Conservation (phyloP, 2,329 filamentous ascomycete genomes). For the Xylariomycetidae sp. region DNA sequence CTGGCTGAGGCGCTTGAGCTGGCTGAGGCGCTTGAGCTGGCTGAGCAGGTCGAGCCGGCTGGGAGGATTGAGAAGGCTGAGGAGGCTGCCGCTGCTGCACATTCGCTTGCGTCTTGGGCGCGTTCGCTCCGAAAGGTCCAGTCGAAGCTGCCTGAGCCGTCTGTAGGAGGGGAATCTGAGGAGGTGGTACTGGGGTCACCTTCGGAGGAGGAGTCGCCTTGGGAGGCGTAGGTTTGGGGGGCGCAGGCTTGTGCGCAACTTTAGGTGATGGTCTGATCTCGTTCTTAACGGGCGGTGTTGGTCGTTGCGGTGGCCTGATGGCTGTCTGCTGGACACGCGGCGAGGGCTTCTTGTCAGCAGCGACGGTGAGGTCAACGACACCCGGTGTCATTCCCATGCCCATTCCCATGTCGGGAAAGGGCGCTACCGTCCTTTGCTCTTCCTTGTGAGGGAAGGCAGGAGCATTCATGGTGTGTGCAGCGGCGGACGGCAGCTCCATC, state of each 20-base stretch:
- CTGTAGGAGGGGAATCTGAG: constrained; percentile 20
- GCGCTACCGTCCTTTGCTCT: constrained; percentile 41
- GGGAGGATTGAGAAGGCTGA: constrained; percentile 9
- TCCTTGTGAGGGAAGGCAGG: constrained; percentile 27
- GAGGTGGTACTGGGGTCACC: constrained; percentile 21
- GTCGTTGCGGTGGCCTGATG: constrained; percentile 13
- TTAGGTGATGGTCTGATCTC: constrained; percentile 26
- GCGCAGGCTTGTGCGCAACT: no score
- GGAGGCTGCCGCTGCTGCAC: constrained; percentile 5
- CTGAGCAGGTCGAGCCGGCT: constrained; percentile 14
- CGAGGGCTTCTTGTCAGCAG: constrained; percentile 21
- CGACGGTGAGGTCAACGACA: constrained; percentile 24
- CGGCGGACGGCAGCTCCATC: constrained; percentile 29
- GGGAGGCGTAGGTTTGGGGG: no score
- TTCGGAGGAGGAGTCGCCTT: constrained; percentile 18
- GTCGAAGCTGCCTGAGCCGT: constrained; percentile 12
- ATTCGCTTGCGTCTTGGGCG: constrained; percentile 12
- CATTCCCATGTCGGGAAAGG: constrained; percentile 53
- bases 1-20: constrained; percentile 13
- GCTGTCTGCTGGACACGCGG: constrained; percentile 18
- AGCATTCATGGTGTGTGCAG: constrained; percentile 24
- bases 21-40: constrained; percentile 16
- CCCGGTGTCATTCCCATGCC: constrained; percentile 27
- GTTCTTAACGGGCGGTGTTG: constrained; percentile 17
- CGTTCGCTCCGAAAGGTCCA: constrained; percentile 12